phyloP scores from a whole-genome alignment of 371 early-diverging fungal genomes.

The Mortierella sp. region DNA sequence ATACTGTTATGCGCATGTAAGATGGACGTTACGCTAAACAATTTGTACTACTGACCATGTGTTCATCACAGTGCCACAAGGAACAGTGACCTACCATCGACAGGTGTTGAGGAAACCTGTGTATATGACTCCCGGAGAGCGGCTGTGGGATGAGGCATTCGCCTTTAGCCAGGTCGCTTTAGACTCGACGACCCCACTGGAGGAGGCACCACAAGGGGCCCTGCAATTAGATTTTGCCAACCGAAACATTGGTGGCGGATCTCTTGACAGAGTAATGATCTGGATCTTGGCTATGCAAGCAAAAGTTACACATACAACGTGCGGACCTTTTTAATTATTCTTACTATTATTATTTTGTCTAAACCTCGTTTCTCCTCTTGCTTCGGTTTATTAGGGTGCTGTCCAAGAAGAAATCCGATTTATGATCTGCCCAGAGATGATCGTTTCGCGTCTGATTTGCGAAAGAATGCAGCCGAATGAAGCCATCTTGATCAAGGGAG shows the following conservation, averaged over 20 bases:
- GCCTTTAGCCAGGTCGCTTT: conserved; percentile 47
- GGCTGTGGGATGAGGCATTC: conserved; percentile 23
- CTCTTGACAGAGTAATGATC: conserved; percentile 42
- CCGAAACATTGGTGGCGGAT: conserved; percentile 63
- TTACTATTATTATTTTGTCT: conserved; percentile 1
- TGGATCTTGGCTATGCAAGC: background rate
- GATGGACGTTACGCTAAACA: no score
- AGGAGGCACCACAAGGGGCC: conserved; percentile 38
- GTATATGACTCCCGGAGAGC: conserved; percentile 29
- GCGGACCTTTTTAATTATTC: background rate
- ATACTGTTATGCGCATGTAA: no score
- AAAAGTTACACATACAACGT: no score
- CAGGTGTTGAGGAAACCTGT: conserved; percentile 52
- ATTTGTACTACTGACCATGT: background rate
- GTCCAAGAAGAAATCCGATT: conserved; percentile 72
- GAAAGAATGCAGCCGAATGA: conserved; percentile 60
- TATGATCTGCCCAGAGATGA: conserved; percentile 64
- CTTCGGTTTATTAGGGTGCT: conserved; percentile 57
- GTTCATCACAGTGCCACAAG: conserved; percentile 45
- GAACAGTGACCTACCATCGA: conserved; percentile 60
- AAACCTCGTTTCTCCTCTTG: background rate
- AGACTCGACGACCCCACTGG: conserved; percentile 50
- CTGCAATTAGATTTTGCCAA: conserved; percentile 67
- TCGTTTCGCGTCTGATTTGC: conserved; percentile 59
- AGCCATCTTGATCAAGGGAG: conserved; percentile 60